Percentiles rank a stretch among this genome's conserved stretches.
Conservation (phyloP, 768 basidiomycete species). For the Kwoniella europaea region DNA sequence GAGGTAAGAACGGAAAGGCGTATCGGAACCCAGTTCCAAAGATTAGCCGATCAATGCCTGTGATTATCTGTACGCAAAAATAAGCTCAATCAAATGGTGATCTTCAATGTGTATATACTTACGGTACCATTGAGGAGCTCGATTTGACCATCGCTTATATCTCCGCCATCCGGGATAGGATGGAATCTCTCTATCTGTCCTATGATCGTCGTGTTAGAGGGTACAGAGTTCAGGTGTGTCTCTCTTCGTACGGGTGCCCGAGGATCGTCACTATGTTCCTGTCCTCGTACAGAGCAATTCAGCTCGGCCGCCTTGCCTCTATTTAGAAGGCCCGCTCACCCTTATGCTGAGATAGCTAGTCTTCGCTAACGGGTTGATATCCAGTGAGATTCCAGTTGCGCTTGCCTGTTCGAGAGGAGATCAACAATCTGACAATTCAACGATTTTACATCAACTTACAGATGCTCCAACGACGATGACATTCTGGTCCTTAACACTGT, state of each 20-base stretch:
- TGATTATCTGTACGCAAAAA: slow-evolving; percentile 11
- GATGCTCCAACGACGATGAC: slow-evolving; percentile 62
- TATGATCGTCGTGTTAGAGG: slow-evolving; percentile 18
- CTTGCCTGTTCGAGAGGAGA: slow-evolving; percentile 6
- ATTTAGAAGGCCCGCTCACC: neutral
- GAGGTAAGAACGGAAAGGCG: slow-evolving; percentile 61
- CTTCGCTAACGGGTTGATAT: slow-evolving; percentile 15
- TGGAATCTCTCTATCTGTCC: slow-evolving; percentile 19
- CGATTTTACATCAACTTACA: slow-evolving; percentile 57
- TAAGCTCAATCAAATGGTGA: neutral
- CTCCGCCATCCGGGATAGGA: neutral
- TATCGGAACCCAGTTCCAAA: slow-evolving; percentile 58
- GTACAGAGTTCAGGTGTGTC: slow-evolving; percentile 6
- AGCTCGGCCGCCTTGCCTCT: neutral
- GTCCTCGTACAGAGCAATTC: neutral
- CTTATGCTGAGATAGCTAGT: slow-evolving; percentile 12
- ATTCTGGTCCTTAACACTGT: slow-evolving; percentile 33
- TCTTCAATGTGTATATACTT: slow-evolving; percentile 7
- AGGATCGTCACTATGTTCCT: slow-evolving; percentile 29
- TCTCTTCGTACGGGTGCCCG: slow-evolving; percentile 21
- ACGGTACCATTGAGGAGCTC: slow-evolving; percentile 23
- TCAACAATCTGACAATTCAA: slow-evolving; percentile 36
- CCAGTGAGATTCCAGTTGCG: slow-evolving; percentile 14
- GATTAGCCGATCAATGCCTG: slow-evolving; percentile 10
- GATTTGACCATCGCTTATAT: slow-evolving; percentile 6